Percentiles rank a stretch among this genome's conserved stretches.
Conservation (phyloP, 805 yeast species). For the Zygotorulaspora danielsina region DNA sequence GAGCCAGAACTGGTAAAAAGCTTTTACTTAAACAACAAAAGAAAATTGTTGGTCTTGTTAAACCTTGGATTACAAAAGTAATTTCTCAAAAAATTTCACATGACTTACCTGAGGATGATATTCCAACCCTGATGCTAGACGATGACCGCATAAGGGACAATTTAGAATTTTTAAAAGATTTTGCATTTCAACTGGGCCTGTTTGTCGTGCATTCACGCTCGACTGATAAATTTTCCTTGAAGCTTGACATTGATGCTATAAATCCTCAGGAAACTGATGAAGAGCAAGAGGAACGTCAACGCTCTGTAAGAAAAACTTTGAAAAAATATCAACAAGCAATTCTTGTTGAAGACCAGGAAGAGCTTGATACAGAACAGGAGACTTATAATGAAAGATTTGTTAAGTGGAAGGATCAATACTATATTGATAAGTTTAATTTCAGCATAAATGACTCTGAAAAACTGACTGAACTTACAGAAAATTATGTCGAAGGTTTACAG, state of each 20-base stretch:
- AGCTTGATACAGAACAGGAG: conserved; percentile 47
- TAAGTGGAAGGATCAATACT: conserved; percentile 82
- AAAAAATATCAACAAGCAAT: conserved; percentile 63
- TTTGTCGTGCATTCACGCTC: conserved; percentile 61
- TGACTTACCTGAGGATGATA: conserved; percentile 42
- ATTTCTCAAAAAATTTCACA: conserved; percentile 32
- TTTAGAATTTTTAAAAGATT: conserved; percentile 55
- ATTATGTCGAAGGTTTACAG: conserved; percentile 90
- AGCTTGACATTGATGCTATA: conserved; percentile 69
- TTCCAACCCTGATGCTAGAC: conserved; percentile 46
- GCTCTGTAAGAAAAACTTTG: conserved; percentile 48
- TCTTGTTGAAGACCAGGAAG: conserved; percentile 53
- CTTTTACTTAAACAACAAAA: conserved; percentile 68
- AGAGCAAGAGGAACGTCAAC: conserved; percentile 52
- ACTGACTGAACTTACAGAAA: conserved; percentile 61
- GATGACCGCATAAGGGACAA: conserved; percentile 40
- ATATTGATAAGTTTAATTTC: conserved; percentile 73
- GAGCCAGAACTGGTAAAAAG: conserved; percentile 61
- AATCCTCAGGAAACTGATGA: conserved; percentile 64
- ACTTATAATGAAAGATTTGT: conserved; percentile 71
- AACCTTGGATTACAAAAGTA: conserved; percentile 44
- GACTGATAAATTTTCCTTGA: conserved; percentile 52
- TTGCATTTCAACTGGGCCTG: conserved; percentile 65
- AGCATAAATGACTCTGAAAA: conserved; percentile 56
- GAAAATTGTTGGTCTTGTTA: conserved; percentile 56